A percentile compares a stretch with the other conserved stretches of the same genome.
Conservation (phyloP, 2,329 filamentous ascomycete genomes). For the Sclerotinia sclerotiorum region DNA sequence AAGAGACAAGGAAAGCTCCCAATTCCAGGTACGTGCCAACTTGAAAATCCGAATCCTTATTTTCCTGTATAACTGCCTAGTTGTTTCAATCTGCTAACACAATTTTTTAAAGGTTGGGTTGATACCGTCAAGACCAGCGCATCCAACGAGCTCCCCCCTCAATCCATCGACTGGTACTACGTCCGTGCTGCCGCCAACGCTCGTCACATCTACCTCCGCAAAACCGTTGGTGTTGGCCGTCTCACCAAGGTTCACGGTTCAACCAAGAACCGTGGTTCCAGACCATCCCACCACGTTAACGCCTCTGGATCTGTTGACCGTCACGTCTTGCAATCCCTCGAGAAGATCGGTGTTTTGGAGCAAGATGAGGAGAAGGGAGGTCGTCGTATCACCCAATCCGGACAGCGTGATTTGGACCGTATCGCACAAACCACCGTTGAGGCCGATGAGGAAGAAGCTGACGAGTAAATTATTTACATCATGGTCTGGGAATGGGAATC, state of each 20-base stretch:
- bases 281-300: conserved; percentile 92
- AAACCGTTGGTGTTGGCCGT: conserved; percentile 97
- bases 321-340: conserved; percentile 94
- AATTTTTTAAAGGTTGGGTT: conserved; percentile 77
- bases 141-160: conserved; percentile 95
- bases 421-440: conserved; percentile 80
- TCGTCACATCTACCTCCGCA: conserved; percentile 98
- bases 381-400: conserved; percentile 94
- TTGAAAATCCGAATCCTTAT: background rate
- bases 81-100: conserved; percentile 17
- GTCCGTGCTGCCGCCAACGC: conserved; percentile 90
- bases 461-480: conserved; percentile 54
- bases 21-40: conserved; percentile 71
- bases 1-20: conserved; percentile 93
- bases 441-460: conserved; percentile 69
- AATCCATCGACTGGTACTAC: conserved; percentile 97
- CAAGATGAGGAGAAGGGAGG: conserved; percentile 98
- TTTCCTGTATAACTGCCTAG: background rate
- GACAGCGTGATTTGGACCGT: conserved; percentile 98
- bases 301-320: conserved; percentile 94
- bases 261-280: conserved; percentile 93
- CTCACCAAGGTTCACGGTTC: conserved; percentile 95
- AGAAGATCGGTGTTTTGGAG: conserved; percentile 99
- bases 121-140: conserved; percentile 98
- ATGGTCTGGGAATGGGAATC: conserved; percentile 28